Evolutionary conservation across 306 rosid genomes (phyloP).

Genomic region (Cyclanthera cordifolia): DNA sequence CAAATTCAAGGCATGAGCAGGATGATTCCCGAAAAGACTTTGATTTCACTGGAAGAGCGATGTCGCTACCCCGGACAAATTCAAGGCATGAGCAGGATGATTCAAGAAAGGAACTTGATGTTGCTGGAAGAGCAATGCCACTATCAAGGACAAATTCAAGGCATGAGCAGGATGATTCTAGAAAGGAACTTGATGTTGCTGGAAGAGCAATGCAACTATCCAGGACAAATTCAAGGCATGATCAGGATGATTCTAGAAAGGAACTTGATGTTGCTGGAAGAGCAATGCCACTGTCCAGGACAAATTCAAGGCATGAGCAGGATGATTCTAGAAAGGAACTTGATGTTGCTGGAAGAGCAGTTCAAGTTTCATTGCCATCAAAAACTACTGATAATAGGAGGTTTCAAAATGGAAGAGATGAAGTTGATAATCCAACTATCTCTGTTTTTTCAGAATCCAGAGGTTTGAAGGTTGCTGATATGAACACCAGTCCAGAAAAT

Average conservation of each 20-base stretch:
- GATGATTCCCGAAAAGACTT: too few relatives aligned
- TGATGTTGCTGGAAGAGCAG: background rate
- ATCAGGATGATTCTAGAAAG: constrained; percentile 64
- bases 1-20: constrained; percentile 48
- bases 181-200: constrained; percentile 54
- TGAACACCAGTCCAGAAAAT: constrained; percentile 38
- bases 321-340: too few relatives aligned
- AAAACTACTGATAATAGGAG: constrained; percentile 55
- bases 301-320: too few relatives aligned
- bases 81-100: constrained; percentile 61
- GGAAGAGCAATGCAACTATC: constrained; percentile 65
- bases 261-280: constrained; percentile 49
- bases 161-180: constrained; percentile 59
- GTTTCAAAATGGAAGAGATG: constrained; percentile 52
- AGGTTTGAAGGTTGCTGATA: constrained; percentile 39
- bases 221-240: constrained; percentile 57
- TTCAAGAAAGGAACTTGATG: constrained; percentile 60
- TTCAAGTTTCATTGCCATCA: constrained; percentile 39
- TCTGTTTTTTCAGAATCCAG: constrained; percentile 45
- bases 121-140: constrained; percentile 54
- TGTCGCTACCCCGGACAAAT: too few relatives aligned
- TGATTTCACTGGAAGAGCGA: too few relatives aligned
- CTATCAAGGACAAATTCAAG: constrained; percentile 53
- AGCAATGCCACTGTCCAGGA: too few relatives aligned
- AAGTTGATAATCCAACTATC: constrained; percentile 44